Conservation (phyloP, 345 rosid species). For the Lenwebbia sp. region DNA sequence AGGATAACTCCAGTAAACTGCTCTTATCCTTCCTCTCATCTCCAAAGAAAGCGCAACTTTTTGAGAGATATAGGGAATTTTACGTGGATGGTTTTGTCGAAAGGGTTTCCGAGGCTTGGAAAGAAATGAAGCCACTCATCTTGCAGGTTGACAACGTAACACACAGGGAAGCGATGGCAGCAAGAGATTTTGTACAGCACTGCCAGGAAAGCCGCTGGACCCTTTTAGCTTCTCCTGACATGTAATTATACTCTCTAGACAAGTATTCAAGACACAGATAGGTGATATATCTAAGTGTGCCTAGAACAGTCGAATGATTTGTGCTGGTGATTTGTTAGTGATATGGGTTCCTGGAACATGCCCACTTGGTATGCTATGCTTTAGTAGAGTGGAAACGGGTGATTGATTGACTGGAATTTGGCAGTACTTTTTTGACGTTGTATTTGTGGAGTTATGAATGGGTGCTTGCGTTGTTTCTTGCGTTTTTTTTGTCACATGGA, state of each 20-base stretch:
- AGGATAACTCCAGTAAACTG: constrained; percentile 37
- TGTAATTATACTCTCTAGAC: constrained; percentile 31
- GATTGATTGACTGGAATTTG: not conserved
- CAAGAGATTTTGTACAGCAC: constrained; percentile 18
- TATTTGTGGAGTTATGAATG: not conserved
- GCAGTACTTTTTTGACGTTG: not conserved
- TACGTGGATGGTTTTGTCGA: constrained; percentile 35
- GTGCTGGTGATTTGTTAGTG: not conserved
- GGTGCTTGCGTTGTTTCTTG: not conserved
- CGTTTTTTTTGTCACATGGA: not conserved
- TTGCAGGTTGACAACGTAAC: constrained; percentile 1
- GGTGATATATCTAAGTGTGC: not conserved
- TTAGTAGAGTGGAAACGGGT: not conserved
- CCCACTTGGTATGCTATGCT: not conserved
- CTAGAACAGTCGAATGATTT: not conserved
- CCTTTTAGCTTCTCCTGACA: constrained; percentile 44
- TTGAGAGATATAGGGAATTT: constrained; percentile 19
- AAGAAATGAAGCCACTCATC: not conserved
- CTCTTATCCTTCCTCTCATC: constrained; percentile 18
- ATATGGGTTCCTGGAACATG: not conserved
- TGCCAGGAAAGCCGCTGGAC: constrained; percentile 6
- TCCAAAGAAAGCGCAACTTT: constrained; percentile 9
- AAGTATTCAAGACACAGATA: not conserved
- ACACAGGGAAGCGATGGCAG: not conserved
- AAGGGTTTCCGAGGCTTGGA: constrained; percentile 22